Evolutionary conservation across 108 stramenopile species (phyloP).

Genomic region (Nitzschia putrida): DNA sequence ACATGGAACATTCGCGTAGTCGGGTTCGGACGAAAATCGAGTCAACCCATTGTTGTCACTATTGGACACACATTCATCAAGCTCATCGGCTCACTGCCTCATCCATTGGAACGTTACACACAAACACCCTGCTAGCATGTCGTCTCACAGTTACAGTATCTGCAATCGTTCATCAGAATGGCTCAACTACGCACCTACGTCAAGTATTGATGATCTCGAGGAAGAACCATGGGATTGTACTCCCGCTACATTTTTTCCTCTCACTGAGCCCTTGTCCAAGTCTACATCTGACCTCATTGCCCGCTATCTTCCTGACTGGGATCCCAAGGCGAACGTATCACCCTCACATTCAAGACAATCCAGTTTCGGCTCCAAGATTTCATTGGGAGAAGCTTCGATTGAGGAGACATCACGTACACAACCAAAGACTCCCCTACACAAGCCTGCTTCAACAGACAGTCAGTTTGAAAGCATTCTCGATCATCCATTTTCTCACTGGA

Average conservation of each 20-base stretch:
- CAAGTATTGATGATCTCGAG: not conserved
- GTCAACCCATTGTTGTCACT: too few relatives aligned
- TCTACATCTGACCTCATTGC: not conserved
- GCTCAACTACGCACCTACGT: too few relatives aligned
- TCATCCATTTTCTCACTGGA: conserved; percentile 20
- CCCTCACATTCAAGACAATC: not conserved
- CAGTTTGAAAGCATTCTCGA: conserved; percentile 25
- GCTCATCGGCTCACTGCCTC: too few relatives aligned
- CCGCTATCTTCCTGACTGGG: not conserved
- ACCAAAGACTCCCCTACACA: not conserved
- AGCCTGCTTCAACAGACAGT: not conserved
- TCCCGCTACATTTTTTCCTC: not conserved
- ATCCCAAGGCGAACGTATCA: not conserved
- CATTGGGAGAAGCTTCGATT: too few relatives aligned
- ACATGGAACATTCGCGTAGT: too few relatives aligned
- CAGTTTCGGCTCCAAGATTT: not conserved
- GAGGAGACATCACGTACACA: not conserved
- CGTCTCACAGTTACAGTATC: too few relatives aligned
- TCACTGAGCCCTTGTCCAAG: not conserved
- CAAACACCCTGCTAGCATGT: too few relatives aligned
- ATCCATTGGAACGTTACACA: too few relatives aligned
- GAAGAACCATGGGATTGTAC: not conserved
- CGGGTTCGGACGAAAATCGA: too few relatives aligned
- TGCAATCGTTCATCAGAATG: too few relatives aligned
- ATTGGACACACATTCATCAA: too few relatives aligned